Percentiles rank a stretch among this genome's conserved stretches.
These are phyloP conservation scores for Myriangium duriaei DNA, from an alignment of 2,329 filamentous ascomycete genomes.

Conservation along the genomic window DNA sequence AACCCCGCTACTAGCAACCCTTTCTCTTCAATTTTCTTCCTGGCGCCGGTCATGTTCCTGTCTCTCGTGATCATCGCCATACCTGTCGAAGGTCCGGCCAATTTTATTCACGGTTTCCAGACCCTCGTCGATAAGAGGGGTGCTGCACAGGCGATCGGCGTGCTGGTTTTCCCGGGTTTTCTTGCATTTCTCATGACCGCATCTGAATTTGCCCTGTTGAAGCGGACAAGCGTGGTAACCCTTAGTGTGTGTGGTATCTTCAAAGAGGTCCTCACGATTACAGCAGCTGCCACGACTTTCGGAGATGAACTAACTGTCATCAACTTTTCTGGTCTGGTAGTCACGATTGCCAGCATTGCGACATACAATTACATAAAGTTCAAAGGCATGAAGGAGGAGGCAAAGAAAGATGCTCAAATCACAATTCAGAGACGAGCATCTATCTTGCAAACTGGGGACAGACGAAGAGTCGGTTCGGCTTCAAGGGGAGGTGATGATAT, in stretches of 20 bases:
- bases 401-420: slow-evolving; percentile 37
- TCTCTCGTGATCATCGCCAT: slow-evolving; percentile 69
- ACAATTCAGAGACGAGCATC: slow-evolving; percentile 27
- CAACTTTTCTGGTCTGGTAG: slow-evolving; percentile 75
- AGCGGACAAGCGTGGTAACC: slow-evolving; percentile 91
- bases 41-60: slow-evolving; percentile 94
- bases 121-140: slow-evolving; percentile 58
- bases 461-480: slow-evolving; percentile 8
- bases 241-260: slow-evolving; percentile 96
- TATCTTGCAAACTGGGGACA: slow-evolving; percentile 15
- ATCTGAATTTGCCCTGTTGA: slow-evolving; percentile 86
- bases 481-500: slow-evolving; percentile 9
- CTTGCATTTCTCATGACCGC: slow-evolving; percentile 96
- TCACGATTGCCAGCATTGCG: slow-evolving; percentile 76
- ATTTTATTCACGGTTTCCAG: slow-evolving; percentile 53
- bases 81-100: slow-evolving; percentile 66
- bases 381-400: slow-evolving; percentile 71
- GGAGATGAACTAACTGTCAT: slow-evolving; percentile 75
- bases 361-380: slow-evolving; percentile 96
- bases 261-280: slow-evolving; percentile 96
- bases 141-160: slow-evolving; percentile 48
- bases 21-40: slow-evolving; percentile 91
- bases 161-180: slow-evolving; percentile 78
- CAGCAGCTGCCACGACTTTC: slow-evolving; percentile 75
- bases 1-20: slow-evolving; percentile 94